Evolutionary conservation across 352 stramenopile genomes (phyloP), one percentile per base, ranked within the genome.

Genomic region (Phytophthora melonis): DNA sequence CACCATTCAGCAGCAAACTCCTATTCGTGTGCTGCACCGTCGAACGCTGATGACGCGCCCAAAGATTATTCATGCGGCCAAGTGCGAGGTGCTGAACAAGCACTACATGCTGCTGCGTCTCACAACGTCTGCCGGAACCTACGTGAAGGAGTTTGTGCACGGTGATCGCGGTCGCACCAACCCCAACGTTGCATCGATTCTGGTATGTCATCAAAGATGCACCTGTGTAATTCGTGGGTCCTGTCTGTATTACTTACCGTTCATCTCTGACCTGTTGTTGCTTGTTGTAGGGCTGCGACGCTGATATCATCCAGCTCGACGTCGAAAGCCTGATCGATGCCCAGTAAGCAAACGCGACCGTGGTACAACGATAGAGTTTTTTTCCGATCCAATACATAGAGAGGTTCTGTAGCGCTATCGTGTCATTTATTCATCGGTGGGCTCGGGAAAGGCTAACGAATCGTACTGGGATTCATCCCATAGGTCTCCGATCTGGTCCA

Each of bases 91-190:
- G 47, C 78, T 99, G 18, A 99, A 99, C 80, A 81, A 95, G 58
- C 97, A 99, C 70, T 99, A 98, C 83, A 99, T 99, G 87, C 79
- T 98, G 19, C 70, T 99, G 62, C 84, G 94, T 34, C 81, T 99
- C 27, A 96, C 87, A 36, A 99, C 98, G 3, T 98, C 91, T 36
- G 98, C 97, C 5, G 96, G 96, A 52, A 99, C 98, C 9, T 99
- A 99, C 77, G 98, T 99, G 50, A 99, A 99, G 77, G 98, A 99
- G 84, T 99, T 99, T 80, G 96, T 99, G 23, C 97, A 99, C 79
- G 97, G 98, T 18, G 98, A 99, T 86, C 94, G 98, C 39, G 97
- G 98, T 10, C 90, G 98, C 55, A 99, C 98, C n/a, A 68, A 91
- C 67, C 98, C 98, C 13, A 99, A 97, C 75, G 85, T 99, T 10